Evolutionary conservation across 2,329 filamentous ascomycete genomes (phyloP).

Genomic region (Colletotrichum tabaci): DNA sequence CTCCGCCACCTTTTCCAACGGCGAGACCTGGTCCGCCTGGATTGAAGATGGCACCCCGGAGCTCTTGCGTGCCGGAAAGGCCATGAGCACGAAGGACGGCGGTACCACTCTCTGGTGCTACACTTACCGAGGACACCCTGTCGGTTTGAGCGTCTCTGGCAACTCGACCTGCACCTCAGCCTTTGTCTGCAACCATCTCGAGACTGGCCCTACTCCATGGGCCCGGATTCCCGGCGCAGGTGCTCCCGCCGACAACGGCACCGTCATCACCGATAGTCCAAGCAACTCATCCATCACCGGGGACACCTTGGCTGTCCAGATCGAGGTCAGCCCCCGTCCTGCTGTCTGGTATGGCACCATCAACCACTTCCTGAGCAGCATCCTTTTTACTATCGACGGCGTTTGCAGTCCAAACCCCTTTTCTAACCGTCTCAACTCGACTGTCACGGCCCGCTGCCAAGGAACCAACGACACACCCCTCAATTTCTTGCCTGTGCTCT

Average conservation of each 20-base stretch:
- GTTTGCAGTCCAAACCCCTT: conserved; percentile 38
- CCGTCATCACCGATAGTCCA: neutral
- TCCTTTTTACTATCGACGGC: conserved; percentile 30
- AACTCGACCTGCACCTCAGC: conserved; percentile 59
- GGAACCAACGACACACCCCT: conserved; percentile 31
- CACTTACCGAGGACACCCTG: conserved; percentile 58
- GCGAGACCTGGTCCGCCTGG: conserved; percentile 59
- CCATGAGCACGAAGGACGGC: conserved; percentile 57
- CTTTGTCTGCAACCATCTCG: conserved; percentile 58
- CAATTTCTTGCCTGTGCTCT: conserved; percentile 37
- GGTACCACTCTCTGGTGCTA: conserved; percentile 58
- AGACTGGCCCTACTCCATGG: conserved; percentile 42
- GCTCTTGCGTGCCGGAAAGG: conserved; percentile 57
- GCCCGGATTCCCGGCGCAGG: neutral
- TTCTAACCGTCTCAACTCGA: conserved; percentile 35
- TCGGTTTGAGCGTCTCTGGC: conserved; percentile 55
- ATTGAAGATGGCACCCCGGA: conserved; percentile 59
- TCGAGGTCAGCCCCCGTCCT: conserved; percentile 33
- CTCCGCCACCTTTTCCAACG: conserved; percentile 56
- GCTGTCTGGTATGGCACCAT: conserved; percentile 39
- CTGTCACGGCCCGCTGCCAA: conserved; percentile 38
- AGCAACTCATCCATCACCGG: conserved; percentile 10
- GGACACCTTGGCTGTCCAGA: conserved; percentile 16
- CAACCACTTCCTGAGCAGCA: conserved; percentile 34
- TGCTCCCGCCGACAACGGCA: conserved; percentile 14